Percentiles rank a stretch among this genome's conserved stretches.
Conservation (phyloP, 345 rosid species). For the Turritis glabra region DNA sequence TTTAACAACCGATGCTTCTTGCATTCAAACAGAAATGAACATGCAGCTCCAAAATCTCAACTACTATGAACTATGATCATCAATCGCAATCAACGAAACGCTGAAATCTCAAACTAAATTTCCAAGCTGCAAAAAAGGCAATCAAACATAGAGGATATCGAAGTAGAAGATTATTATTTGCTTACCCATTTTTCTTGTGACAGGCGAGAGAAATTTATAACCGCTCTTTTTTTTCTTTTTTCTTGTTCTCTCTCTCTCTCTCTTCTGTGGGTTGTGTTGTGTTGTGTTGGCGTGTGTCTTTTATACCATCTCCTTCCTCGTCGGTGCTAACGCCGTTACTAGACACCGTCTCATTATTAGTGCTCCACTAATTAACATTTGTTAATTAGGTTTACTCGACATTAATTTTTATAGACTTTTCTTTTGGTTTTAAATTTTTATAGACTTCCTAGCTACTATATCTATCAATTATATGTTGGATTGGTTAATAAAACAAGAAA, state of each 20-base stretch:
- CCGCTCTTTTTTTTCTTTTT: not conserved
- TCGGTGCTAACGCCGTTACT: constrained; percentile 66
- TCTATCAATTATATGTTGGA: not conserved
- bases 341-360: constrained; percentile 42
- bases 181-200: constrained; percentile 54
- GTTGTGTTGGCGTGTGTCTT: constrained; percentile 33
- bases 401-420: constrained; percentile 5
- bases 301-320: constrained; percentile 37
- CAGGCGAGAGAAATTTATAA: constrained; percentile 35
- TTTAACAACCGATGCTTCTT: constrained; percentile 19
- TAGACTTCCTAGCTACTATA: not conserved
- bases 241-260: constrained; percentile 22
- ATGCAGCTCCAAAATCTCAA: constrained; percentile 25
- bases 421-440: not conserved
- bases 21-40: constrained; percentile 22
- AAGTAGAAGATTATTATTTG: constrained; percentile 23
- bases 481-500: constrained; percentile 21
- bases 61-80: constrained; percentile 24
- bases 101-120: constrained; percentile 21
- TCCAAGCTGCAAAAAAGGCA: constrained; percentile 20
- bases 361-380: constrained; percentile 24
- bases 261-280: constrained; percentile 1
- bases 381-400: not conserved
- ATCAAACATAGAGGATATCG: constrained; percentile 14
- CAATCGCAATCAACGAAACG: constrained; percentile 19